Conservation (phyloP, 1,284 basidiomycete genomes). For the Cystobasidium sp. region DNA sequence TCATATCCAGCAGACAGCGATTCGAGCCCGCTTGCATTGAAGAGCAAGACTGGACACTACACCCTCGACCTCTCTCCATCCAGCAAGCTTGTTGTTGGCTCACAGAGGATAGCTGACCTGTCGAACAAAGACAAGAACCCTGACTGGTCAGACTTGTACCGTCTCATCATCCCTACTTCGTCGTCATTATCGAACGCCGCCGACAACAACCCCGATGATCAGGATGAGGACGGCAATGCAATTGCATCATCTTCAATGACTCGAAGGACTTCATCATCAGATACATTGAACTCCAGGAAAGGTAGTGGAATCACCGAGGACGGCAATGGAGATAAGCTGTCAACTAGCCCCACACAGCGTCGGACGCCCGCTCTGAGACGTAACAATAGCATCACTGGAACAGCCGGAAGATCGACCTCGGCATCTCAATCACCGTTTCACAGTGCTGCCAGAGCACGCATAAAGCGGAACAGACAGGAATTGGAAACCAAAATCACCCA, state of each 20-base stretch:
- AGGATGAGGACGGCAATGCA: not conserved
- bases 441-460: constrained; percentile 17
- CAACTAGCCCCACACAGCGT: constrained; percentile 4
- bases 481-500: constrained; percentile 13
- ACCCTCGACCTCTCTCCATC: constrained; percentile 1
- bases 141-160: constrained; percentile 21
- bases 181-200: not conserved
- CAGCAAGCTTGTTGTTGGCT: constrained; percentile 12
- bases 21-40: not conserved
- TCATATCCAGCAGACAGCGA: constrained; percentile 17
- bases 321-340: not conserved
- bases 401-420: not conserved
- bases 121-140: constrained; percentile 19
- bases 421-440: constrained; percentile 11
- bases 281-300: not conserved
- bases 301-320: not conserved
- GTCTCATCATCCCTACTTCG: constrained; percentile 15
- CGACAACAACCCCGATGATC: not conserved
- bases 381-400: not conserved
- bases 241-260: not conserved
- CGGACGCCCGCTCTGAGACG: constrained; percentile 4
- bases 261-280: not conserved
- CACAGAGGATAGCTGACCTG: constrained; percentile 5
- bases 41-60: constrained; percentile 9
- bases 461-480: constrained; percentile 25